Base-by-base conservation (phyloP, 1,284 basidiomycete species). In the Tetrapyrgos nigripes region DNA sequence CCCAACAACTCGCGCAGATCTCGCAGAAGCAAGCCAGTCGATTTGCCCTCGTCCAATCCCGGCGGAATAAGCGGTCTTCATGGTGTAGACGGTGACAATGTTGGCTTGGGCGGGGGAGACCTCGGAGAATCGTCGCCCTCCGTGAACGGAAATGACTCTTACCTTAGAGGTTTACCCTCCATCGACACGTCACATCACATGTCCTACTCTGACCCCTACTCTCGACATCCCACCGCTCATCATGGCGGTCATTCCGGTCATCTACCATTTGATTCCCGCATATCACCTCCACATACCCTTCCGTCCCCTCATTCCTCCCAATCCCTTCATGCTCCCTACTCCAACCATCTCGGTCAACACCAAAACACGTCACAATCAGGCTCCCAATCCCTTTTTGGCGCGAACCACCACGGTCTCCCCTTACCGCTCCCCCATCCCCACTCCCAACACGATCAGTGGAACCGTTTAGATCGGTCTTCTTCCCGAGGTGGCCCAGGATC, bases 1-100 rank as follows among this genome's bases (percentile, higher is more conserved):
- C 92, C 91, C 27, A 93, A 93, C 76, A 92, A 93, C 71, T 89
- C 88, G 58, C 84, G 91, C 65, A 89, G 85, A 73, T 84, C 85
- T 65, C 82, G 88, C 65, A 84, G 83, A 65, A 69, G 80, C 3
- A 86, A 89, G 64, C 28, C 71, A 69, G 44, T 60, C 64, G 19
- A 37, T 50, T 43, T 45, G 35, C 21, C 40, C 40, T 43, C 50
- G 27, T 26, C 58, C 17, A 31, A 53, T 47, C 24, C 73, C 40
- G 78, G 79, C 52, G 56, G 64, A 24, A 63, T 63, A n/a, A 81
- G 80, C 37, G 83, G 83, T 56, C 66, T 73, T 48, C 68, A 71
- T 3, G 71, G 67, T 17, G 68, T 69, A 21, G 14, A 33, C 14
- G 8, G 8, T 14, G 31, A 33, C 31, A 33, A 14, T 14, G 31